phyloP scores from a whole-genome alignment of 129 eudicot genomes.

The Kitagawia praeruptora region DNA sequence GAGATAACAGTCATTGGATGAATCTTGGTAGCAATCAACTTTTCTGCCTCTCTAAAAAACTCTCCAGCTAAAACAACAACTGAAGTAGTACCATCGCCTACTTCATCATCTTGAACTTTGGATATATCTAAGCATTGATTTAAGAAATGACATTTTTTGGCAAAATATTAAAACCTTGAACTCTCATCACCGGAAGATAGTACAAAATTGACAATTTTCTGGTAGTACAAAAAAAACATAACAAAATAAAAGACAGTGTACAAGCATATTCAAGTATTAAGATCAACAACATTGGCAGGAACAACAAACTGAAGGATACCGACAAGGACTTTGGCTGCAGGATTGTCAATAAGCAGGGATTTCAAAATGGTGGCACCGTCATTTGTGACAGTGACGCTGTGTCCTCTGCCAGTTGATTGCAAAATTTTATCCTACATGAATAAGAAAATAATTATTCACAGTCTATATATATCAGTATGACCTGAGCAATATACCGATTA shows the following conservation, averaged over 20 bases:
- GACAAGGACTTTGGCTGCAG: constrained; percentile 96
- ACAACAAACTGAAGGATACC: constrained; percentile 49
- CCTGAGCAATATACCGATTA: background rate
- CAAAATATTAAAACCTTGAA: background rate
- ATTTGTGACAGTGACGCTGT: constrained; percentile 86
- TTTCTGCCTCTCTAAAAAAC: constrained; percentile 92
- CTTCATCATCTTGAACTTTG: constrained; percentile 97
- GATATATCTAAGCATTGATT: constrained; percentile 54
- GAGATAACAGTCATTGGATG: constrained; percentile 96
- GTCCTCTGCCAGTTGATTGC: constrained; percentile 96
- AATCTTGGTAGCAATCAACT: constrained; percentile 75
- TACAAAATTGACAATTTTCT: background rate
- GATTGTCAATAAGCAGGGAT: constrained; percentile 92
- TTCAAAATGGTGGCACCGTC: constrained; percentile 97
- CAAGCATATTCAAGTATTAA: background rate
- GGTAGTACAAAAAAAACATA: background rate
- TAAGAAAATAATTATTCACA: background rate
- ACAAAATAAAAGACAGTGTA: background rate
- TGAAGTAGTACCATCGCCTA: constrained; percentile 98
- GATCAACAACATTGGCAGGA: background rate
- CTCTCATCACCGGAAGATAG: background rate
- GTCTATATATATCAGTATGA: background rate
- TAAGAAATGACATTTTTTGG: constrained; percentile 14
- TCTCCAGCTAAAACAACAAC: constrained; percentile 98
- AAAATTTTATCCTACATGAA: constrained; percentile 75